Evolutionary conservation across 805 yeast genomes (phyloP), one percentile per base, ranked within the genome.

Genomic region (Schwanniomyces yamadae): DNA sequence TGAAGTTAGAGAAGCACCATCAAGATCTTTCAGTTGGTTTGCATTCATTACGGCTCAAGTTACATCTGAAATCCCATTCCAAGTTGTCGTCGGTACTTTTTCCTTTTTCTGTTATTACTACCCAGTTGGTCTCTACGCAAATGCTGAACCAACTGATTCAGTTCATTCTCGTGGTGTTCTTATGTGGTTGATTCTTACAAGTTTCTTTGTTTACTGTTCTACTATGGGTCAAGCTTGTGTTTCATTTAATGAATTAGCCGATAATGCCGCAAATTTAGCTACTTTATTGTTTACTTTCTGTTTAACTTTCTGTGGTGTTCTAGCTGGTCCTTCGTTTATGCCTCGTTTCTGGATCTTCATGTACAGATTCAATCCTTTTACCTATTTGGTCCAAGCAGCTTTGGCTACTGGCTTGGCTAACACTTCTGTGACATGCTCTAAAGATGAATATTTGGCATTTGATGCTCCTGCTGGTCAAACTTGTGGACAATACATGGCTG

Each of bases 341-440:
- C 63, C 57, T 13, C 50, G 48, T 35, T 67, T 50, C 59, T 78
- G 90, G 89, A 66, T 73, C 28, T 84, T 82, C 69, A 80, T 84
- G 87, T 84, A 82, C 69, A 69, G 89, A 54, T 73, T 69, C 13
- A 71, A 75, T 78, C 44, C 93, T 12, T 63, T 82, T 44, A 80
- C 88, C 1, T 84, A 83, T 48, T 70, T 82, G 63, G 64, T 84
- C 35, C 54, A 82, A 75, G 80, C 78, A 28, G 57, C 77, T 48
- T 55, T 60, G 33, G 31, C 58, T 4, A 45, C 56, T 27, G 57
- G 58, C 9, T 50, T 59, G 25, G 57, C 62, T 6, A 49, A 57
- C 39, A 45, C 56, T 9, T 20, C 66, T 42, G 71, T 82, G 66
- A 45, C 37, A 34, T 65, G 67, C 44, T 23, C 57, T 2, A 20